Base-by-base conservation (phyloP, 305 asterid species). In the Euphrasia arctica region DNA sequence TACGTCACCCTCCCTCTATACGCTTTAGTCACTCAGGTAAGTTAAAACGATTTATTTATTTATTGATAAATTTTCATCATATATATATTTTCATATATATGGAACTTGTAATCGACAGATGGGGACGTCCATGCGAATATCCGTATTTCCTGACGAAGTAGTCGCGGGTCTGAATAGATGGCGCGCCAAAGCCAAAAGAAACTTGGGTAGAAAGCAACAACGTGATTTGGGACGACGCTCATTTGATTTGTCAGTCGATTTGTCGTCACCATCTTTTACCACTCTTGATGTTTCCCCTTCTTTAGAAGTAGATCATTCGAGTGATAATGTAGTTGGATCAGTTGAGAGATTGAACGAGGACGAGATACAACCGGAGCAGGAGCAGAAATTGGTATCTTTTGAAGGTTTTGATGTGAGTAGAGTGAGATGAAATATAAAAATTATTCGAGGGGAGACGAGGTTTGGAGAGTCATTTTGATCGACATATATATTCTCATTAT, bases 1-100 rank as follows among this genome's bases (percentile, higher is more conserved):
- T 89, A 89, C 48, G 95, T 84, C 22, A 81, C 89, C 43, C 79
- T 86, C 71, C 91, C 95, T 32, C 68, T 89, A 39, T 86, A 89
- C 64, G 87, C 90, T 34, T 70, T 89, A 32, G 87, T 89, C 64
- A 84, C 90, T 65, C 96, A 81, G 85, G 90, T 84, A 71, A 32
- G 8, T 5, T 6, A 31, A 56, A 27, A 56, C 0, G 32, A 25
- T n/a, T 9, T 27, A 5, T 5, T 29, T 28, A 9, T 4, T 4
- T 11, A 3, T 4, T 9, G 4, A 27, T 13, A 52, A 15, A 0
- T 51, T 43, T 54, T 5, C 25, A 34, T 18, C 27, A 0, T 25
- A 25, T 25, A 25, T 25, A 25, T 25, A 25, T 25, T 36, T 54
- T 29, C 41, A 70, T 5, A 42, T 10, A 57, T 55, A 34, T 12